phyloP scores from a whole-genome alignment of 148 eudicot genomes.

The Rhododendron vialii region DNA sequence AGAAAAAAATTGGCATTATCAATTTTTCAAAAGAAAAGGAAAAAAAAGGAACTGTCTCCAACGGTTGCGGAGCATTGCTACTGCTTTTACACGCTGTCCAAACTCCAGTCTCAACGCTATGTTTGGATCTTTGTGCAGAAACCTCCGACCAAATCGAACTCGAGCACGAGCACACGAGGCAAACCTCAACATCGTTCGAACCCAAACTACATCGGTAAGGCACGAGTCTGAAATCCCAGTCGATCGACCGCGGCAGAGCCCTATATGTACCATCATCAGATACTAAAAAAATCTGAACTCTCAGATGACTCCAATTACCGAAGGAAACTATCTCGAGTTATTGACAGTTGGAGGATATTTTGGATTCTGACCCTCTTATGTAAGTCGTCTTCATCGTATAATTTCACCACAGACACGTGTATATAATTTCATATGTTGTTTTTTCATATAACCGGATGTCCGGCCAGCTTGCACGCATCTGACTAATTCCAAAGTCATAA shows the following conservation, averaged over 20 bases:
- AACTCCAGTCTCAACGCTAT: too few species aligned
- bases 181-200: background rate
- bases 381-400: background rate
- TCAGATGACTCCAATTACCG: conserved; percentile 3
- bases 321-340: conserved; percentile 22
- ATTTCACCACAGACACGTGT: background rate
- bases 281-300: background rate
- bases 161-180: background rate
- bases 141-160: background rate
- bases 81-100: too few species aligned
- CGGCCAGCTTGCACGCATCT: too few species aligned
- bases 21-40: too few species aligned
- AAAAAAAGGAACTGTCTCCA: too few species aligned
- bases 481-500: too few species aligned
- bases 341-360: conserved; percentile 30
- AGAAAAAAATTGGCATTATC: too few species aligned
- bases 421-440: background rate
- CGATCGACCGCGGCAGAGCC: background rate
- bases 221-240: background rate
- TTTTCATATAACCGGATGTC: background rate
- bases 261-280: background rate
- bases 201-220: background rate
- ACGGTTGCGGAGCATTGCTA: too few species aligned
- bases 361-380: conserved; percentile 48
- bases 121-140: background rate